Evolutionary conservation across 257 asterid genomes (phyloP), one percentile per base, ranked within the genome.

Genomic region (Solanum stenotomum): DNA sequence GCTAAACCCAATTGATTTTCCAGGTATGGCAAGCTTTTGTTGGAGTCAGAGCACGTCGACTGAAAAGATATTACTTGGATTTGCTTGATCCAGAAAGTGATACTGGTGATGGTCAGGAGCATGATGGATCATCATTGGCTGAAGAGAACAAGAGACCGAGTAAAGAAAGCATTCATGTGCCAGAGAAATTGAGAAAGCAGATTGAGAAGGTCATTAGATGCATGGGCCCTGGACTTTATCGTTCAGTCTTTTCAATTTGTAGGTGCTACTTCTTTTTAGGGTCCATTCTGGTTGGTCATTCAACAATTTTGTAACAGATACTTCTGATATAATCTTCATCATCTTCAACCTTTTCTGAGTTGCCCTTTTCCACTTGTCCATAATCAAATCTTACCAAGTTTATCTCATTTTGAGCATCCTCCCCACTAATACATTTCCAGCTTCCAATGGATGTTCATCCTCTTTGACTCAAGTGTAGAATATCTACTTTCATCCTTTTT

Each of bases 191-290:
- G 94, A 94, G 91, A 90, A 96, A 94, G 95, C 98, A 96, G 95
- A 96, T 96, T 95, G 99, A 96, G 99, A 96, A 96, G 99, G 99
- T 96, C 98, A 85, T 95, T 95, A 92, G 98, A 95, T 95, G 99
- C 99, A 95, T 94, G 99, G 98, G 87, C 92, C 96, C 95, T 94
- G 98, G 98, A 93, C 94, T 95, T 96, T 95, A 93, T 92, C 95
- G 92, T 95, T 94, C 94, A 93, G 89, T 93, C 94, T 93, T 94
- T 92, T 94, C 91, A 91, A 96, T 96, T 95, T 59, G 96, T 96
- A 95, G 98, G 98, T 95, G 98, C 97, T 94, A 94, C 98, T 93
- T 95, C 98, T 95, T 96, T 92, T 89, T 94, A 91, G 98, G 97
- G 94, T 90, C 92, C 92, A 94, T 88, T 89, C 89, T 89, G 93